Conservation (phyloP, 148 eudicot species). For the Chenopodium album region DNA sequence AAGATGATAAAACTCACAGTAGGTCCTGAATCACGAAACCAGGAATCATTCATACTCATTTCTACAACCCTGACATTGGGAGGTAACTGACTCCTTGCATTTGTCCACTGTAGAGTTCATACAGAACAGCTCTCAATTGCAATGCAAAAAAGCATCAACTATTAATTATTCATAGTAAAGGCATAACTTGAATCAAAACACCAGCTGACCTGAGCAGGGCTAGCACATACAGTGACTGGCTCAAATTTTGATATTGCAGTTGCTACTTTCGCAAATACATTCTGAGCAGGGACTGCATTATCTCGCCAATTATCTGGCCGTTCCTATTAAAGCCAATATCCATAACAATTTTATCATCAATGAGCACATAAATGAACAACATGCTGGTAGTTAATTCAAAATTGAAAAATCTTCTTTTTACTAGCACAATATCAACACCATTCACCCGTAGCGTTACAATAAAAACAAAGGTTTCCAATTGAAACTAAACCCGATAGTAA, state of each 20-base stretch:
- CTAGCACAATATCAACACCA: not conserved
- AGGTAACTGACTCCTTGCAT: slow-evolving; percentile 76
- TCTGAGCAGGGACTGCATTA: slow-evolving; percentile 61
- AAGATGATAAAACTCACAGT: slow-evolving; percentile 55
- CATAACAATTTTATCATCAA: not conserved
- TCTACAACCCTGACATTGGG: slow-evolving; percentile 74
- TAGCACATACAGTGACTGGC: slow-evolving; percentile 90
- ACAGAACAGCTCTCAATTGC: slow-evolving; percentile 13
- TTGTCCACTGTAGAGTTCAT: slow-evolving; percentile 56
- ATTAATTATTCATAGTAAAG: not conserved
- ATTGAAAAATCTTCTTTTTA: not conserved
- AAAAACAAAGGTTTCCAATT: not conserved
- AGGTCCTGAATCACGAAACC: slow-evolving; percentile 96
- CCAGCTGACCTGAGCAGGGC: slow-evolving; percentile 61
- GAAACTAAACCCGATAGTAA: not conserved
- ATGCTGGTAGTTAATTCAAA: not conserved
- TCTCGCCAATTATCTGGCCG: slow-evolving; percentile 93
- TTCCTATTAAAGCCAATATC: slow-evolving; percentile 44
- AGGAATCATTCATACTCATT: slow-evolving; percentile 95
- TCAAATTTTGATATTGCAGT: slow-evolving; percentile 83
- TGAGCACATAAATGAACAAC: slow-evolving; percentile 1
- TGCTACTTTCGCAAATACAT: slow-evolving; percentile 66
- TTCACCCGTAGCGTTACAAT: not conserved
- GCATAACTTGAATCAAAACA: not conserved
- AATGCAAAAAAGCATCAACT: too few species aligned